Conservation (phyloP, 306 rosid genomes). For the Sicyos edulis region DNA sequence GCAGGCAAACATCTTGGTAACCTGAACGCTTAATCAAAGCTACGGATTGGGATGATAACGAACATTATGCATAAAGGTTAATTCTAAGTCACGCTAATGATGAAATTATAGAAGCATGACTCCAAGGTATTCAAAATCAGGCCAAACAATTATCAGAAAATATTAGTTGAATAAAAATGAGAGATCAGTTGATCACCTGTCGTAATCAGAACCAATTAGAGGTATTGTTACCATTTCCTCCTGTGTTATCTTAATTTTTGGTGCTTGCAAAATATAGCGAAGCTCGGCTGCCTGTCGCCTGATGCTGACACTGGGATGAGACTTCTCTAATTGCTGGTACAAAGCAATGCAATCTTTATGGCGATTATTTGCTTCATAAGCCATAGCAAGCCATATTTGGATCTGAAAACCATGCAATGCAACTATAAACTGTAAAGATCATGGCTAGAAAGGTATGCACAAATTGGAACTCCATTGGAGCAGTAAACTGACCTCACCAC, state of each 20-base stretch:
- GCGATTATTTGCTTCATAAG: slow-evolving; percentile 90
- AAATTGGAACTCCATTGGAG: slow-evolving; percentile 11
- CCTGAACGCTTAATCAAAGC: background rate
- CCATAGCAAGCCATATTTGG: slow-evolving; percentile 98
- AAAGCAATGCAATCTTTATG: slow-evolving; percentile 80
- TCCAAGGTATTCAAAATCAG: background rate
- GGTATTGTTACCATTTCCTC: slow-evolving; percentile 97
- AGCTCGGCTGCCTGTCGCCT: slow-evolving; percentile 93
- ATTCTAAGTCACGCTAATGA: background rate
- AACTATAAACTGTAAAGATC: background rate
- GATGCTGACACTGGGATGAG: slow-evolving; percentile 67
- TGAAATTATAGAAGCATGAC: background rate
- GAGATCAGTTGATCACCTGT: slow-evolving; percentile 36
- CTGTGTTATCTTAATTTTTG: slow-evolving; percentile 87
- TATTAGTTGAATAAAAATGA: background rate
- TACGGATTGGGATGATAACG: background rate
- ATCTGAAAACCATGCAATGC: slow-evolving; percentile 48
- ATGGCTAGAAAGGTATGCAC: background rate
- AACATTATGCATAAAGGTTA: background rate
- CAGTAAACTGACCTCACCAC: slow-evolving; percentile 85
- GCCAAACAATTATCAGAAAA: slow-evolving; percentile 1
- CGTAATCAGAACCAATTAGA: slow-evolving; percentile 58
- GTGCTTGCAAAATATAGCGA: slow-evolving; percentile 92
- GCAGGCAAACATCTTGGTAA: slow-evolving; percentile 4
- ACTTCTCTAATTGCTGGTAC: slow-evolving; percentile 67